phyloP scores from a whole-genome alignment of 768 basidiomycete genomes.

The Pholiota conissans region DNA sequence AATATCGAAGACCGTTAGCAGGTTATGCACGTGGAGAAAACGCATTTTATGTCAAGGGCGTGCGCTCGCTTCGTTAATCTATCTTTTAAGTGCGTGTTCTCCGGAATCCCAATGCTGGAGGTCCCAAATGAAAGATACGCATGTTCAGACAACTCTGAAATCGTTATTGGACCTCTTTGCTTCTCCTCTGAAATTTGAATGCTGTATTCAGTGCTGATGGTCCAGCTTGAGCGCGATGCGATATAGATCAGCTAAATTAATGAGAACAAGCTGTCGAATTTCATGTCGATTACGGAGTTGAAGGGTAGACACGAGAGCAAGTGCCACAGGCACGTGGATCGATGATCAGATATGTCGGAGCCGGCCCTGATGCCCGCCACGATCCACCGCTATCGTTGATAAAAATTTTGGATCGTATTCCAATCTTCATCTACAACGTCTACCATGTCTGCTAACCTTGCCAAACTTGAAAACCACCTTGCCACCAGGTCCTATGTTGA shows the following conservation, averaged over 20 bases:
- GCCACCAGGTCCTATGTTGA: conserved; percentile 85
- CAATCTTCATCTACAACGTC: conserved; percentile 20
- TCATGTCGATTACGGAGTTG: too few species aligned
- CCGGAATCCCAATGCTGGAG: neutral
- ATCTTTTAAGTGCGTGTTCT: neutral
- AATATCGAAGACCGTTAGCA: neutral
- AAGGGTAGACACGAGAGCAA: too few species aligned
- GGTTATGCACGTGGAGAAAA: neutral
- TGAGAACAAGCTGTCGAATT: neutral
- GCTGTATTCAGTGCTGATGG: neutral
- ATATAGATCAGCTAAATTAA: neutral
- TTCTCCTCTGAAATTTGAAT: too few species aligned
- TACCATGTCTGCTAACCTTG: conserved; percentile 67
- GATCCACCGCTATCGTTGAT: conserved; percentile 7
- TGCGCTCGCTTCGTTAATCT: neutral
- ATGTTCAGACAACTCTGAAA: neutral
- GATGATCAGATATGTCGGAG: conserved; percentile 18
- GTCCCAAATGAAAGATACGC: neutral
- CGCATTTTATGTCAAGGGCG: neutral
- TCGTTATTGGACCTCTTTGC: neutral
- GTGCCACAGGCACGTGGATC: conserved; percentile 23
- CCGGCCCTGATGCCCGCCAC: conserved; percentile 22
- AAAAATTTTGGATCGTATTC: conserved; percentile 12
- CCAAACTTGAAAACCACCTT: conserved; percentile 85
- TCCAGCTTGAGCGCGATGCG: neutral